These are phyloP conservation scores for Alisma plantagoaquatica DNA, from an alignment of 106 monocot species.

Conservation along the genomic window DNA sequence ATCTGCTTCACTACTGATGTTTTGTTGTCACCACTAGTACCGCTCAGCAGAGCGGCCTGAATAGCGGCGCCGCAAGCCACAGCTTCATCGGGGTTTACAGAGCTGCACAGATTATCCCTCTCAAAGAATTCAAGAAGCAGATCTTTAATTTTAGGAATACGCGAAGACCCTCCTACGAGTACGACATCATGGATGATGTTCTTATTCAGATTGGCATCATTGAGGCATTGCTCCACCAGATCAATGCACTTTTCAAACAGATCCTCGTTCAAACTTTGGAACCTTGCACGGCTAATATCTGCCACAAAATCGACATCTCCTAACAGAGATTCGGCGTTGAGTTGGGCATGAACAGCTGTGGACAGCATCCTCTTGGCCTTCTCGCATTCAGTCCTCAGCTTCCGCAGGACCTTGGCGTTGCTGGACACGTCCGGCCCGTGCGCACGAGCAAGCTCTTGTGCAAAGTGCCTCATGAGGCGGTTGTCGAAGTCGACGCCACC, in stretches of 20 bases:
- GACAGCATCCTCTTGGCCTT: too few relatives aligned
- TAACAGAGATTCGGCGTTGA: slow-evolving; percentile 10
- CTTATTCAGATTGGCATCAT: slow-evolving; percentile 20
- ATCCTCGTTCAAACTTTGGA: slow-evolving; percentile 19
- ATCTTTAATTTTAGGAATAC: slow-evolving; percentile 37
- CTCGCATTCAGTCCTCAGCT: too few relatives aligned
- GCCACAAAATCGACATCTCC: slow-evolving; percentile 11
- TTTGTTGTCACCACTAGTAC: slow-evolving; percentile 11
- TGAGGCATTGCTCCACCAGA: slow-evolving; percentile 55
- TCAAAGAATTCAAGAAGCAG: slow-evolving; percentile 26
- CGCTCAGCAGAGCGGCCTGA: too few relatives aligned
- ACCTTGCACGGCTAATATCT: slow-evolving; percentile 1
- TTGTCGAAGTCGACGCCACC: too few relatives aligned
- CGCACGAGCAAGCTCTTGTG: too few relatives aligned
- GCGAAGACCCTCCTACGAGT: slow-evolving; percentile 7
- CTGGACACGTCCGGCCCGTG: too few relatives aligned
- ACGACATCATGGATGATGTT: slow-evolving; percentile 6
- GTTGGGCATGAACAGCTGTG: too few relatives aligned
- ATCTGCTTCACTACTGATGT: slow-evolving; percentile 24
- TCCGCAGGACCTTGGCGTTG: too few relatives aligned
- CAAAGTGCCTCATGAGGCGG: too few relatives aligned
- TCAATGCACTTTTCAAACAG: too few relatives aligned
- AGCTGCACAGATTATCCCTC: slow-evolving; percentile 27
- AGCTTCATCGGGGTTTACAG: slow-evolving; percentile 10
- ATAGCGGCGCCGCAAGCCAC: slow-evolving; percentile 11